Base-by-base conservation (phyloP, 331 rosid genomes). In the Malus hybrid region DNA sequence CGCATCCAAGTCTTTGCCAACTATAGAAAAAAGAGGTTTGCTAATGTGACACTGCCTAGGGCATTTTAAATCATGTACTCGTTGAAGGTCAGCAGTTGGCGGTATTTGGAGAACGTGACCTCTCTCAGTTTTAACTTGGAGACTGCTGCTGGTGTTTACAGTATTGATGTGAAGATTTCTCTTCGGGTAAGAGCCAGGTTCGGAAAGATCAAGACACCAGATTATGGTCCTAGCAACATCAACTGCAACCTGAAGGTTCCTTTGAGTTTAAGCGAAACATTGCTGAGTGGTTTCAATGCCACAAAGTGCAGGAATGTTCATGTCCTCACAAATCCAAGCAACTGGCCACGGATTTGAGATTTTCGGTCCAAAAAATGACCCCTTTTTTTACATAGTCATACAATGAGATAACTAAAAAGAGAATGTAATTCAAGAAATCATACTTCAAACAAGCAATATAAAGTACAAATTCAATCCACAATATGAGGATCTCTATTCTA, bases 131-230 rank as follows among this genome's bases (percentile, higher is more conserved):
- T 2, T 2, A 71, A 59, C 6, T 73, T 24, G 42, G 93, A 90
- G 6, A 81, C 83, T 57, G 59, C 9, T 19, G 48, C 71, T 0
- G 87, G 90, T 56, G 16, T 77, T 71, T 88, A 80, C 70, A 67
- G 65, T 52, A 88, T 92, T 20, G 81, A 83, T 34, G 85, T 90
- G 79, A 81, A 85, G 79, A 62, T 90, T 44, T 77, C 80, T 61
- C 84, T 90, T 19, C 75, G 29, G 46, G 61, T 87, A 6, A 78
- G 92, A 68, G 80, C 86, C 62, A 85, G 83, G 80, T 24, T 80
- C 5, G 79, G 85, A 0, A 44, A 7, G 36, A 4, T 83, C 67
- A 81, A 76, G 82, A 61, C 76, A 6, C 60, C 79, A 44, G 24
- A 67, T 31, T 72, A 81, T 36, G 80, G 75, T 11, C 61, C 68